Evolutionary conservation across 106 monocot genomes (phyloP).

Genomic region (Acanthochlamys bracteata): DNA sequence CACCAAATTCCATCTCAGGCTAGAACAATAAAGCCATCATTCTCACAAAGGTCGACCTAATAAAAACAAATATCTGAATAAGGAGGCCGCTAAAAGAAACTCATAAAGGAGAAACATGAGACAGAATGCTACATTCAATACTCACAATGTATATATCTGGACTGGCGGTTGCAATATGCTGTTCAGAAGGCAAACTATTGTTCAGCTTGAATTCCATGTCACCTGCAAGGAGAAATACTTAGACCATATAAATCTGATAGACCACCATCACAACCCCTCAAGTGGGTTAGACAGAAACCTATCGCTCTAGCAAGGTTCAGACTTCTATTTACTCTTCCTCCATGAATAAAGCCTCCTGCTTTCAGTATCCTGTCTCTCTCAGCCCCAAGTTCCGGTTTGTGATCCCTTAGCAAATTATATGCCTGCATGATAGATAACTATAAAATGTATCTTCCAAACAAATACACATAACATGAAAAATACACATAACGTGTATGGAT

Average conservation of each 20-base stretch:
- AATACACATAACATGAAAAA: neutral
- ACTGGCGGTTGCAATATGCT: slow-evolving; percentile 86
- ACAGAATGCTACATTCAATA: neutral
- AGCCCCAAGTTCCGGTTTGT: slow-evolving; percentile 83
- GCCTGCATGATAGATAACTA: slow-evolving; percentile 29
- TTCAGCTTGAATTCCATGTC: slow-evolving; percentile 99
- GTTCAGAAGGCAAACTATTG: slow-evolving; percentile 73
- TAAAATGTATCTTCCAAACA: neutral
- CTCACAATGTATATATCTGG: slow-evolving; percentile 75
- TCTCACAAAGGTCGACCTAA: slow-evolving; percentile 90
- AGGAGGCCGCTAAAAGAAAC: neutral
- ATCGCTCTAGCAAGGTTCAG: slow-evolving; percentile 91
- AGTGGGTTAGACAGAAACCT: slow-evolving; percentile 28
- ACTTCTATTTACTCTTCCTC: slow-evolving; percentile 90
- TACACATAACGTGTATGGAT: no score
- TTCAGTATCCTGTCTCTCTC: slow-evolving; percentile 88
- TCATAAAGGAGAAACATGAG: neutral
- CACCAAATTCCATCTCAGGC: slow-evolving; percentile 98
- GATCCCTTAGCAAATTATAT: slow-evolving; percentile 88
- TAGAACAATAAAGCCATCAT: slow-evolving; percentile 85
- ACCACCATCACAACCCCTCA: neutral
- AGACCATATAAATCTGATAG: neutral
- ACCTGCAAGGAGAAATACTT: slow-evolving; percentile 28
- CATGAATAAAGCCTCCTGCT: slow-evolving; percentile 92
- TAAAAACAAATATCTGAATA: neutral